These are phyloP conservation scores for Inonotus hispidus DNA, from an alignment of 1,284 basidiomycete genomes.

Conservation along the genomic window DNA sequence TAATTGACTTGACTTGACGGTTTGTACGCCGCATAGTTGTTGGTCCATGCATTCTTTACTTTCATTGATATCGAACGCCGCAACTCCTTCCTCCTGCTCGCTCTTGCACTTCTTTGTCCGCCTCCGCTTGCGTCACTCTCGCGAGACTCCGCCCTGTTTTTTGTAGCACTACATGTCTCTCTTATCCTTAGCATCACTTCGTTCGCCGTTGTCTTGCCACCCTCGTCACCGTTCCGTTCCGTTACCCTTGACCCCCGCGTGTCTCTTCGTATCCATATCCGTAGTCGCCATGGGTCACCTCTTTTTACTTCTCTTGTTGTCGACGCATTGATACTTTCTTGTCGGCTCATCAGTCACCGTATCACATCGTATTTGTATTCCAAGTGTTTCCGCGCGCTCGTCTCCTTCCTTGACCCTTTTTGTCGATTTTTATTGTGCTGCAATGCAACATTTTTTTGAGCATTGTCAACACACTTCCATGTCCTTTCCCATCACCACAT, in stretches of 20 bases:
- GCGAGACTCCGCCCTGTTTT: background rate
- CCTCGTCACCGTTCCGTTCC: background rate
- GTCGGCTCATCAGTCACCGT: background rate
- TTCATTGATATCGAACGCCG: background rate
- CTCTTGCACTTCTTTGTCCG: background rate
- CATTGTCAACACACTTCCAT: background rate
- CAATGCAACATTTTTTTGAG: background rate
- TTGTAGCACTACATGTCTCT: background rate
- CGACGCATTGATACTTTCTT: background rate
- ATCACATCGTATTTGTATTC: background rate
- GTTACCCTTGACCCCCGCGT: background rate
- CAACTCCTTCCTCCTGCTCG: background rate
- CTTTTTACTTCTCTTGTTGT: background rate
- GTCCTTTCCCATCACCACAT: background rate
- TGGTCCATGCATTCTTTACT: background rate
- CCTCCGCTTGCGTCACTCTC: background rate
- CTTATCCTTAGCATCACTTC: background rate
- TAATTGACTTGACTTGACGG: background rate
- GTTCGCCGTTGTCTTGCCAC: background rate
- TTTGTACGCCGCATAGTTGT: background rate
- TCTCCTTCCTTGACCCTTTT: background rate
- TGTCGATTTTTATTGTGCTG: slow-evolving; percentile 1
- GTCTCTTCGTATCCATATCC: background rate
- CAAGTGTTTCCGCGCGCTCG: background rate
- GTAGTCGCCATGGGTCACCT: too few species aligned